phyloP scores from a whole-genome alignment of 1,284 basidiomycete species.

The Leccinum cinnamomeum region DNA sequence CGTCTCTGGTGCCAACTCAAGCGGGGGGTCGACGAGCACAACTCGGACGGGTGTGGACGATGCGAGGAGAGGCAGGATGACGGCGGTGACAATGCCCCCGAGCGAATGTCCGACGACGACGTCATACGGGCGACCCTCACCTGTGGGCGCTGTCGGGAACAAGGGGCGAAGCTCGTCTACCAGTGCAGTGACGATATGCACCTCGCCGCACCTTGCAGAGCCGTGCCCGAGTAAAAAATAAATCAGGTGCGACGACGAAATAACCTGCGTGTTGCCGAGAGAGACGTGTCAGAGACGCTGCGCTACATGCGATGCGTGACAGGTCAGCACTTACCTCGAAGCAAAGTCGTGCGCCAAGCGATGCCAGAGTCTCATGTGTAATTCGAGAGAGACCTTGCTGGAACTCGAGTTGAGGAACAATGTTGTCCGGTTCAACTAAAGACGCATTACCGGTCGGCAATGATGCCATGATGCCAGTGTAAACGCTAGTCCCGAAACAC shows the following conservation, averaged over 20 bases:
- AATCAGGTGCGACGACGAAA: conserved; percentile 17
- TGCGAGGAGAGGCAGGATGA: conserved; percentile 9
- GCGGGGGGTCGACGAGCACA: conserved; percentile 23
- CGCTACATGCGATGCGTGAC: not conserved
- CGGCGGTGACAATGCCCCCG: conserved; percentile 16
- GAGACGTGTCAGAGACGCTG: not conserved
- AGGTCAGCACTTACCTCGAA: conserved; percentile 9
- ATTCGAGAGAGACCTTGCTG: not conserved
- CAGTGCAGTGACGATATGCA: conserved; percentile 17
- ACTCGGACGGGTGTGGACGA: conserved; percentile 8
- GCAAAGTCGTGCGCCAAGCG: conserved; percentile 14
- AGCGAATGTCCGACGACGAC: conserved; percentile 25
- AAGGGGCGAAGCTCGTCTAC: conserved; percentile 14
- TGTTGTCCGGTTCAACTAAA: not conserved
- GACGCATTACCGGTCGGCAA: not conserved
- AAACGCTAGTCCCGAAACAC: not conserved
- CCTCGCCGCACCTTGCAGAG: conserved; percentile 6
- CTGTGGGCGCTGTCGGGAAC: not conserved
- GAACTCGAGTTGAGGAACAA: not conserved
- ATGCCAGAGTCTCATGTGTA: conserved; percentile 1
- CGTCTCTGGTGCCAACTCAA: conserved; percentile 2
- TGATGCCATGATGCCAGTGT: not conserved
- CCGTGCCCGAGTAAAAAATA: conserved; percentile 24
- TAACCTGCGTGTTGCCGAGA: conserved; percentile 13
- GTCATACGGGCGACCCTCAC: conserved; percentile 4